Evolutionary conservation across 768 basidiomycete species (phyloP).

Genomic region (Candolleomyces aberdarensis): DNA sequence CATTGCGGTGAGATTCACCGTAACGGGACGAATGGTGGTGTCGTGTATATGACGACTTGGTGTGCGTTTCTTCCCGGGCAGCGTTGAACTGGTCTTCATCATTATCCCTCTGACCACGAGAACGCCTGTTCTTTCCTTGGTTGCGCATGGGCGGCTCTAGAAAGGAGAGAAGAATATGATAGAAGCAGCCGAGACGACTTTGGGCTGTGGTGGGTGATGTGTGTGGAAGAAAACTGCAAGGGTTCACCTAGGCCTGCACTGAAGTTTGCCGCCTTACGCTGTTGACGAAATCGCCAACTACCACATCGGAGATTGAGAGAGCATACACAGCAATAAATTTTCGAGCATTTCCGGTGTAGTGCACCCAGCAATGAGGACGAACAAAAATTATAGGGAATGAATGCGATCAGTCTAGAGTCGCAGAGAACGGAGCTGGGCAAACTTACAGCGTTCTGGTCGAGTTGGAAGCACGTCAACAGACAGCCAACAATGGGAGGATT

Average conservation of each 20-base stretch:
- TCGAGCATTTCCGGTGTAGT: background rate
- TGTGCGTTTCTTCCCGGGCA: slow-evolving; percentile 49
- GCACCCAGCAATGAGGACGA: background rate
- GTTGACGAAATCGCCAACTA: background rate
- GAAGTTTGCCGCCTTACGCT: background rate
- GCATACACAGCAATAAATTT: background rate
- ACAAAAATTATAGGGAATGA: background rate
- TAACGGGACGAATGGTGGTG: slow-evolving; percentile 40
- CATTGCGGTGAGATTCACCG: slow-evolving; percentile 46
- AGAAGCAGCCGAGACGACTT: slow-evolving; percentile 14
- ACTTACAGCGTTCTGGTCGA: background rate
- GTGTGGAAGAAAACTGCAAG: slow-evolving; percentile 27
- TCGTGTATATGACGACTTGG: slow-evolving; percentile 47
- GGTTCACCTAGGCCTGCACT: slow-evolving; percentile 22
- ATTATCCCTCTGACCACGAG: slow-evolving; percentile 47
- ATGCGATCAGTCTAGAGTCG: slow-evolving; percentile 2
- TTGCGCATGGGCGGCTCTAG: slow-evolving; percentile 35
- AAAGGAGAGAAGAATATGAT: slow-evolving; percentile 19
- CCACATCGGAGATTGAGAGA: slow-evolving; percentile 13
- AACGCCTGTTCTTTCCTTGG: slow-evolving; percentile 47
- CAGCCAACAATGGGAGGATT: background rate
- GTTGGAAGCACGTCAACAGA: background rate
- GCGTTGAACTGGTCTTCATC: slow-evolving; percentile 48
- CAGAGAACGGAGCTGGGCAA: slow-evolving; percentile 2
- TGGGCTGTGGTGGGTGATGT: slow-evolving; percentile 20